Conservation (phyloP, 108 stramenopile species). For the Fragilaria radians region DNA sequence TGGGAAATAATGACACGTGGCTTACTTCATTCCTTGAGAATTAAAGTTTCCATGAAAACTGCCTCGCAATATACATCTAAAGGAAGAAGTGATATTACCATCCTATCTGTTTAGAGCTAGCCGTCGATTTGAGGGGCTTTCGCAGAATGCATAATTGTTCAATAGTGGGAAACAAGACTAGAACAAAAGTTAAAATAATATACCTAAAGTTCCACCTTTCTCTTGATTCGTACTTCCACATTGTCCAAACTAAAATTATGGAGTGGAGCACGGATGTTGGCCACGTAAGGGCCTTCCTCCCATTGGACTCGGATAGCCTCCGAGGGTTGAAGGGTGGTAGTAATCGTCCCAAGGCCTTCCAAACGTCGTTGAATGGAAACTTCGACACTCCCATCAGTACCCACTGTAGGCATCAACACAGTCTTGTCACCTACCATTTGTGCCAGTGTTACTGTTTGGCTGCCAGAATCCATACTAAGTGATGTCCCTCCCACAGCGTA, state of each 20-base stretch:
- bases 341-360: conserved; percentile 12
- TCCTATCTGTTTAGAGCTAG: no score
- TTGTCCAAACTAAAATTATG: conserved; percentile 21
- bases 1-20: no score
- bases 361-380: conserved; percentile 8
- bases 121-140: no score
- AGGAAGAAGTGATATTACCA: no score
- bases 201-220: conserved; percentile 22
- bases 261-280: conserved; percentile 37
- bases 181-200: no score
- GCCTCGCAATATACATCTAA: no score
- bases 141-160: no score
- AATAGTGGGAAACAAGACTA: no score
- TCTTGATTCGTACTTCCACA: conserved; percentile 34
- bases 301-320: conserved; percentile 36
- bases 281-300: conserved; percentile 44
- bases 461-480: conserved; percentile 21
- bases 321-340: conserved; percentile 36
- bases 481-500: conserved; percentile 20
- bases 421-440: conserved; percentile 18
- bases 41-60: no score
- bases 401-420: conserved; percentile 21
- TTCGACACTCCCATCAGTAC: conserved; percentile 19
- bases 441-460: conserved; percentile 32
- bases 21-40: no score